These are phyloP conservation scores for Parasitella parasitica DNA, from an alignment of 371 early-diverging fungal genomes.

Conservation along the genomic window DNA sequence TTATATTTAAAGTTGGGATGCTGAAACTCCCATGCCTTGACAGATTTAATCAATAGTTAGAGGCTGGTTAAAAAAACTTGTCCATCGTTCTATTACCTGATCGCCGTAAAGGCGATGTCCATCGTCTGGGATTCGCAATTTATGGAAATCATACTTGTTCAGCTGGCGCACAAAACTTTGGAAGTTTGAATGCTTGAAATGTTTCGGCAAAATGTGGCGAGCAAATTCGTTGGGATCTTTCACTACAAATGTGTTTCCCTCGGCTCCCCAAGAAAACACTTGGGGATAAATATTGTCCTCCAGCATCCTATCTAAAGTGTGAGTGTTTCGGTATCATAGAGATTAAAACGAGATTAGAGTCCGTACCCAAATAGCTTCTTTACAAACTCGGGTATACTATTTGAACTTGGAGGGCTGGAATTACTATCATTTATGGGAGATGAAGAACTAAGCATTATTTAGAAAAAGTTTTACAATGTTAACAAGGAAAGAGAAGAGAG, in stretches of 20 bases:
- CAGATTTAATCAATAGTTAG: not conserved
- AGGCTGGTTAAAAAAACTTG: slow-evolving; percentile 35
- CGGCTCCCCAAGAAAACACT: slow-evolving; percentile 72
- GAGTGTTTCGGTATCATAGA: not conserved
- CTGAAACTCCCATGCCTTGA: slow-evolving; percentile 74
- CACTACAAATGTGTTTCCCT: slow-evolving; percentile 85
- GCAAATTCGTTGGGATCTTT: slow-evolving; percentile 74
- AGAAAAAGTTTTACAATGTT: not conserved
- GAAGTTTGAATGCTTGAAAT: slow-evolving; percentile 95
- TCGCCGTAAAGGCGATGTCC: slow-evolving; percentile 62
- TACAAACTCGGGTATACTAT: slow-evolving; percentile 48
- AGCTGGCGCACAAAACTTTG: slow-evolving; percentile 94
- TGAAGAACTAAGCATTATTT: slow-evolving; percentile 7
- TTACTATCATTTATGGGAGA: slow-evolving; percentile 1
- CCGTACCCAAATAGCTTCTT: slow-evolving; percentile 48
- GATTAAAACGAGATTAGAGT: not conserved
- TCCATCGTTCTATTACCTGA: slow-evolving; percentile 73
- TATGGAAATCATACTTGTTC: slow-evolving; percentile 93
- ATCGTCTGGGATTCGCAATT: slow-evolving; percentile 65
- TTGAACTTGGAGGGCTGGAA: slow-evolving; percentile 4
- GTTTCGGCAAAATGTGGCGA: slow-evolving; percentile 73
- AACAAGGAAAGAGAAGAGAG: not conserved
- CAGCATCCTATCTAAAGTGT: slow-evolving; percentile 50
- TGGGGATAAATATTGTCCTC: slow-evolving; percentile 66
- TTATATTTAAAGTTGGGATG: slow-evolving; percentile 73